Evolutionary conservation across 305 asterid species (phyloP).

Genomic region (Plantago lanceolata): DNA sequence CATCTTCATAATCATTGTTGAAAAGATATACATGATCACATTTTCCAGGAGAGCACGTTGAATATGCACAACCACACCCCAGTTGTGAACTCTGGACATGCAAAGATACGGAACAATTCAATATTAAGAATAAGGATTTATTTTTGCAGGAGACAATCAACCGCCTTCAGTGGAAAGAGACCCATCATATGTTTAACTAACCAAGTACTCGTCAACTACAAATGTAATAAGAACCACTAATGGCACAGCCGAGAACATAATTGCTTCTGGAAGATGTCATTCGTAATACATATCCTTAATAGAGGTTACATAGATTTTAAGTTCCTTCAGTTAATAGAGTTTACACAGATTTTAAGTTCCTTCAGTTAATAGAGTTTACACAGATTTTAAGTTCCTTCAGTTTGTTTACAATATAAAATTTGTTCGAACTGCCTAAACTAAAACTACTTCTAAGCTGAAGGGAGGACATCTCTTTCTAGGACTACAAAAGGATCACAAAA

Average conservation of each 20-base stretch:
- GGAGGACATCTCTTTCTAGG: slow-evolving; percentile 1
- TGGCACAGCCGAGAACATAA: background rate
- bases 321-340: background rate
- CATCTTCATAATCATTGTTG: slow-evolving; percentile 88
- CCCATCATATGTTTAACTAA: too few species aligned
- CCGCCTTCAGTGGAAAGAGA: too few species aligned
- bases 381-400: background rate
- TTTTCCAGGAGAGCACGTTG: slow-evolving; percentile 59
- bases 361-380: too few species aligned
- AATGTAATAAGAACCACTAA: too few species aligned
- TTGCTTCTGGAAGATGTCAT: background rate
- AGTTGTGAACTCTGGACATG: slow-evolving; percentile 67
- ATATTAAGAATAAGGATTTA: background rate
- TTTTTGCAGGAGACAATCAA: too few species aligned
- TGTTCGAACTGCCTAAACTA: background rate
- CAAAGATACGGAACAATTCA: slow-evolving; percentile 8
- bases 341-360: background rate
- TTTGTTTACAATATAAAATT: background rate
- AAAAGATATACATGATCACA: slow-evolving; percentile 95
- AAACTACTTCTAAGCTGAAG: slow-evolving; percentile 6
- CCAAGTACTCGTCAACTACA: too few species aligned
- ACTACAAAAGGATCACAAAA: slow-evolving; percentile 9
- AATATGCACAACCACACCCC: slow-evolving; percentile 76
- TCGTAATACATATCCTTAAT: background rate
- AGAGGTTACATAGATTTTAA: too few species aligned